Evolutionary conservation across 768 basidiomycete species (phyloP).

Genomic region (Tulasnella sp.): DNA sequence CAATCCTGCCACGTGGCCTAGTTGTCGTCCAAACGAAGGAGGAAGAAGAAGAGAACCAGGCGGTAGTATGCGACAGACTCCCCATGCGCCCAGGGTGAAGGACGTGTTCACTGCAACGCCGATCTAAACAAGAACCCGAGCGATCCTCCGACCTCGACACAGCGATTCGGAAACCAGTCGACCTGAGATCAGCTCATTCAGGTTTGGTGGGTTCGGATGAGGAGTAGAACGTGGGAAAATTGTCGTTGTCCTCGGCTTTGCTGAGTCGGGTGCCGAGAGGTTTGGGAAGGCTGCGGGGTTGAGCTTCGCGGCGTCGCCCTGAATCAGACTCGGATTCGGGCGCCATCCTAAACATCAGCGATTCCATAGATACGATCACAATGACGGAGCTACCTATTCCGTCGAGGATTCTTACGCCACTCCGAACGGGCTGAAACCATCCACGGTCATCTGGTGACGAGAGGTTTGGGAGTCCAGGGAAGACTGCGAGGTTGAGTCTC

Average conservation of each 20-base stretch:
- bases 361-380: too few species aligned
- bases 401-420: too few species aligned
- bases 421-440: too few species aligned
- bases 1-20: not conserved
- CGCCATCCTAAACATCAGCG: too few species aligned
- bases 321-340: too few species aligned
- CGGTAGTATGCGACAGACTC: not conserved
- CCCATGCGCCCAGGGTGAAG: not conserved
- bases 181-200: not conserved
- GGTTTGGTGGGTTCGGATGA: not conserved
- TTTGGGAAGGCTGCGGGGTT: too few species aligned
- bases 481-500: not conserved
- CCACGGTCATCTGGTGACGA: too few species aligned
- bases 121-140: not conserved
- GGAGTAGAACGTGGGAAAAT: not conserved
- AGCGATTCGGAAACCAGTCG: constrained; percentile 1
- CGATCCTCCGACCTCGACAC: not conserved
- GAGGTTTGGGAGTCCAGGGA: not conserved
- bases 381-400: too few species aligned
- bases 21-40: constrained; percentile 12
- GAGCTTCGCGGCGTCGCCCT: too few species aligned
- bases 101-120: not conserved
- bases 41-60: not conserved
- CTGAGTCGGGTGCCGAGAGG: too few species aligned
- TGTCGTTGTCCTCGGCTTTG: not conserved